Conservation (phyloP, 257 asterid genomes). For the Solanum appendiculatum region DNA sequence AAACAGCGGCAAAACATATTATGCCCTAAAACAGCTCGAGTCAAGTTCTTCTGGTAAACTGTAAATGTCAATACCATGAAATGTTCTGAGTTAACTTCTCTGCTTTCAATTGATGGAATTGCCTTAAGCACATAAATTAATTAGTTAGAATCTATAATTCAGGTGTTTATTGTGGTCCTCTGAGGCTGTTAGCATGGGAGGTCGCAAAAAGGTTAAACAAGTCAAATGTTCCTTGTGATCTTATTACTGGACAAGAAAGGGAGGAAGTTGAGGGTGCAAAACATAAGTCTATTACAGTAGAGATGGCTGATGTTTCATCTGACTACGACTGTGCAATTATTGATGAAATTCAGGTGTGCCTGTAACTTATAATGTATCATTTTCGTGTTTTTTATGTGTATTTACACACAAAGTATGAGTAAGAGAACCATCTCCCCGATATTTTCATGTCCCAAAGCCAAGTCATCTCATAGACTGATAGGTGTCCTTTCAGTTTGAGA, state of each 20-base stretch:
- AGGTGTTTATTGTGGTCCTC: conserved; percentile 96
- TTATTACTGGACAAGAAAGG: conserved; percentile 93
- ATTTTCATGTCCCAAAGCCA: neutral
- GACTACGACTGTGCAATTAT: conserved; percentile 78
- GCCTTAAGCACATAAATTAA: neutral
- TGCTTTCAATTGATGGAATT: neutral
- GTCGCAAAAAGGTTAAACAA: conserved; percentile 81
- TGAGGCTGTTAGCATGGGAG: conserved; percentile 99
- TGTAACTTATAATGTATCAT: neutral
- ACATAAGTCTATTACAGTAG: conserved; percentile 87
- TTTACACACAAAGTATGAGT: neutral
- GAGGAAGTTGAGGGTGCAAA: conserved; percentile 82
- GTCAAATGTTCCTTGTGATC: conserved; percentile 86
- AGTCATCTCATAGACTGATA: neutral
- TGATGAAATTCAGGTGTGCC: conserved; percentile 88
- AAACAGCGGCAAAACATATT: conserved; percentile 91
- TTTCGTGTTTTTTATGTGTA: neutral
- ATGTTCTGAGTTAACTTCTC: neutral
- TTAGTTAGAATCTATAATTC: neutral
- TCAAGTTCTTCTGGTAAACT: conserved; percentile 64
- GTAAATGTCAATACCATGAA: neutral
- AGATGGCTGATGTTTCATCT: conserved; percentile 76
- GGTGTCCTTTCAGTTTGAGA: neutral
- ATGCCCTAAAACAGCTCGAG: conserved; percentile 76
- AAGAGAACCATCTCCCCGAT: neutral